Evolutionary conservation across 768 basidiomycete species (phyloP), one percentile per base, ranked within the genome.

Genomic region (Tulasnella sp.): DNA sequence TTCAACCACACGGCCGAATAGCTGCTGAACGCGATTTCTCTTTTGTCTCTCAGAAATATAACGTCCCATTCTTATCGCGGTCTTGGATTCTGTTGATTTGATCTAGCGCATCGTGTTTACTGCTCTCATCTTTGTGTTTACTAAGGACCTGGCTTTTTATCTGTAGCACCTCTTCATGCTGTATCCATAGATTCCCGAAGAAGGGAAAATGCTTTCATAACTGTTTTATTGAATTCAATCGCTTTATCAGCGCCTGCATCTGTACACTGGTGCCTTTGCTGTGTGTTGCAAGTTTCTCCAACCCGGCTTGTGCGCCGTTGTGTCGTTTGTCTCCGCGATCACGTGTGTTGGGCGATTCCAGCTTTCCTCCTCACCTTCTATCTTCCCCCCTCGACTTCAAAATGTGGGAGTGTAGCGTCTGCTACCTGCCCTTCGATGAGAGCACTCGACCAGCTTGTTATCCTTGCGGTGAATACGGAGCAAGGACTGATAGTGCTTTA

Each of bases 101-200:
- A 34, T 68, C 62, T 68, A 5, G 31, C 31, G 31, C 62, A 68
- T 68, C 36, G 62, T 36, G 31, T 27, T n/a, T 36, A 68, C 4
- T 19, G 62, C 27, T 34, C 14, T 16, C 12, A 36, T 68, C 34
- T 31, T 68, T 68, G 9, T 68, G n/a, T 31, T 34, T 14, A 36
- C 31, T 68, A 31, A n/a, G n/a, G 21, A 2, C 27, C 62, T 36
- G 9, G 16, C 31, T 27, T 34, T 27, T 68, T 34, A 36, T 68
- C 27, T 68, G 62, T 68, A 68, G 16, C 62, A 68, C 31, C 27
- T 68, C 27, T n/a, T 68, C 62, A 68, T 14, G 18, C 62, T 68
- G 62, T 68, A 68, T 68, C 62, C 31, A 68, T 68, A 68, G 31
- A 16, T 68, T 68, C 62, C 62, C 62, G 62, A 68, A 68, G 31